Base-by-base conservation (phyloP, 2,329 filamentous ascomycete species). In the Aspergillus proliferans region DNA sequence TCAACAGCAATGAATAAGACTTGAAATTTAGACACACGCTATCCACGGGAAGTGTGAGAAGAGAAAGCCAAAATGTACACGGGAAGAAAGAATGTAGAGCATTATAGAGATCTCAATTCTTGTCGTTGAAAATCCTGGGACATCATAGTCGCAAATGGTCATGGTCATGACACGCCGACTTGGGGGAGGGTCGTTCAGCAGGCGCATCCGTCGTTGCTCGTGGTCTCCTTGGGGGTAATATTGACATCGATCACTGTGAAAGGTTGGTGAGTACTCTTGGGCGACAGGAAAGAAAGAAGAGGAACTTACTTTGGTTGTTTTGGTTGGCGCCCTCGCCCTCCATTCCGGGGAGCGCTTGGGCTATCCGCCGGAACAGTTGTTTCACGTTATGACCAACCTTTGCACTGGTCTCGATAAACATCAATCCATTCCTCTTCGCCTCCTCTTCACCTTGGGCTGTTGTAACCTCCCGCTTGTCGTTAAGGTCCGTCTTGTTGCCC, bases 331-430 rank as follows among this genome's bases (percentile, higher is more conserved):
- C 87, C 58, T 90, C 85, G 12, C 89, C 90, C 71, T 98, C 93
- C 93, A 98, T 97, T 19, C 93, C 93, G 6, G 93, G 93, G 61
- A 98, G 76, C 34, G 94, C 93, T 73, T 98, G 93, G 38, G 94
- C 93, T 82, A 98, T 98, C 76, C 90, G 86, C 79, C 91, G 88
- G 76, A 98, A 98, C 50, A 98, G 77, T 59, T 86, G 88, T 80
- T 98, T 98, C 60, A 98, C 94, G 67, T 98, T 98, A 73, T 97
- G 90, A 38, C 94, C 91, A 10, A 95, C 80, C 79, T 98, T 98
- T 47, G 93, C 93, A 70, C 90, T 96, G 47, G 93, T 98, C 79
- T 98, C 93, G 62, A 98, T 93, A 66, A 98, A 98, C 88, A 98
- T 96, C 59, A 96, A 77, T 58, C 93, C 93, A 72, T 95, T 92